A percentile compares a stretch with the other conserved stretches of the same genome.
Conservation (phyloP, 352 stramenopile genomes). For the Phytophthora pisi region DNA sequence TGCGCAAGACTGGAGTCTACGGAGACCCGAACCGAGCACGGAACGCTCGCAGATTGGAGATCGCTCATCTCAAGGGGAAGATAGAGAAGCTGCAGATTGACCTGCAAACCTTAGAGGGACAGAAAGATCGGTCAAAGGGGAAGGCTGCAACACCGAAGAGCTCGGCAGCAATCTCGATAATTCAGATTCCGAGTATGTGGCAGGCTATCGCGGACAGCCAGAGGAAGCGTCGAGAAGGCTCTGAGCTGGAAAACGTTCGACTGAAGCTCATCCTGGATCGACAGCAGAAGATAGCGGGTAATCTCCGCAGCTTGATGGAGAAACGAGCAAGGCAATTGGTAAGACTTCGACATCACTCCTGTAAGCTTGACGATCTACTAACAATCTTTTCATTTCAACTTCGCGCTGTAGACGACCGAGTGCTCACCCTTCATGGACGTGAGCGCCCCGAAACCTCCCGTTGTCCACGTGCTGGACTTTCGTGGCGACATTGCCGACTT, state of each 20-base stretch:
- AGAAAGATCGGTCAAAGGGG: background rate
- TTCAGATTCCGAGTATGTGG: constrained; percentile 31
- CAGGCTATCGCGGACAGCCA: constrained; percentile 27
- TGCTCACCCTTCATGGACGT: constrained; percentile 20
- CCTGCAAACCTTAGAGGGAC: constrained; percentile 25
- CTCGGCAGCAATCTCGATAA: background rate
- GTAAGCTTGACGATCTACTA: background rate
- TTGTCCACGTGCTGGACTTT: constrained; percentile 21
- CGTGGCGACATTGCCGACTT: constrained; percentile 28
- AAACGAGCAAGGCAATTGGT: constrained; percentile 29
- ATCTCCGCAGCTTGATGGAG: constrained; percentile 40
- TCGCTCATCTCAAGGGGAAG: constrained; percentile 42
- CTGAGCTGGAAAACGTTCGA: constrained; percentile 38
- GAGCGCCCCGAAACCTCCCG: constrained; percentile 4
- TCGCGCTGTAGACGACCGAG: constrained; percentile 13
- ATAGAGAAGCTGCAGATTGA: constrained; percentile 38
- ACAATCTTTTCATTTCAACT: background rate
- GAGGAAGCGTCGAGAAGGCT: constrained; percentile 15
- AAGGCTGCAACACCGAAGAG: background rate
- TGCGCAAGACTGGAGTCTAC: constrained; percentile 26
- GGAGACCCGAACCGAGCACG: constrained; percentile 40
- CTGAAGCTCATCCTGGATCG: constrained; percentile 43
- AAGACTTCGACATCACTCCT: background rate
- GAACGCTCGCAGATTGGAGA: constrained; percentile 41
- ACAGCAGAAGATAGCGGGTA: constrained; percentile 45